Evolutionary conservation across 1,139 yeast species (phyloP), one percentile per base, ranked within the genome.

Genomic region (Nakaseomyces sp.): DNA sequence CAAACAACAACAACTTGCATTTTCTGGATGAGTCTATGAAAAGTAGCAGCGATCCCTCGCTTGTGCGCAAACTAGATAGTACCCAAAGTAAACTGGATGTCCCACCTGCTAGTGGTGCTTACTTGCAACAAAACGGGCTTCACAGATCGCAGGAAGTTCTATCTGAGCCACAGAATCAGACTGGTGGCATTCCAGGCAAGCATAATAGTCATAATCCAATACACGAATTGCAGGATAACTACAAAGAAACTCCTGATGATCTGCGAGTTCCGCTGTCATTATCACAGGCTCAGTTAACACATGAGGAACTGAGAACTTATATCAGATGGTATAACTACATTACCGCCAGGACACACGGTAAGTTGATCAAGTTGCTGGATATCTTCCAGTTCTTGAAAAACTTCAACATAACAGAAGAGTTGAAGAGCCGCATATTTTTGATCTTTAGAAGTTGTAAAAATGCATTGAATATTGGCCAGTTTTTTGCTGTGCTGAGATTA

Each of bases 281-380:
- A 19, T 71, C 80, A 0, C 73, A 78, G 0, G 76, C 73, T 43
- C 84, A 81, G 43, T 66, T 83, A 37, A 72, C 86, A 0, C 67
- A 69, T 13, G 78, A 77, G 48, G 93, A 83, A 55, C 73, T 79
- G 3, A 77, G 78, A 54, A 81, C 91, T 0, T 83, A 83, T 60
- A 69, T 81, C 60, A 66, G 91, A 53, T 83, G 93, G 93, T 83
- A 82, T 57, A 77, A 79, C 54, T 81, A 79, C 55, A 78, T 83
- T 13, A 70, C 79, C 38, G 72, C 80, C 12, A 70, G 85, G 41
- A 69, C 71, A 38, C 74, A 74, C 50, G 67, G 74, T 33, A 70
- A 80, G 50, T 66, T 83, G 28, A 75, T 82, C 16, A 66, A 76
- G 10, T 64, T 83, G 54, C 66, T 64, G 2, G 91, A 83, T 54